Evolutionary conservation across 2,329 filamentous ascomycete genomes (phyloP).

Genomic region (Xylaria polymorpha): DNA sequence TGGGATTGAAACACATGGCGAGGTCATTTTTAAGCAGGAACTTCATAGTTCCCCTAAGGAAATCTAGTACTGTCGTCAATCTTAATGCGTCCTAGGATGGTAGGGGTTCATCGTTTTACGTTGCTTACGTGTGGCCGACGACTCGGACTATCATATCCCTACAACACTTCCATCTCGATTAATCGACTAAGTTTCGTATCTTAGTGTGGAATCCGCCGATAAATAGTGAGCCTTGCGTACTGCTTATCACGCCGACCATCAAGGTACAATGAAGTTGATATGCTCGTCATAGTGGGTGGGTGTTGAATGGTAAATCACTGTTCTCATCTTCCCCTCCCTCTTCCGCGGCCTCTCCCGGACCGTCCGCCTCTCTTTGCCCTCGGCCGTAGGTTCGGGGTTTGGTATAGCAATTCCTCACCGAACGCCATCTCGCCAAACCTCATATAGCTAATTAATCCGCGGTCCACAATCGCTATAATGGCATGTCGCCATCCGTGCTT

Average conservation of each 20-base stretch:
- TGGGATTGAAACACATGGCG: neutral
- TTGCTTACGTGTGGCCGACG: neutral
- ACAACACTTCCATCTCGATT: neutral
- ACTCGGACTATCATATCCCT: neutral
- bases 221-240: too few relatives aligned
- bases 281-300: neutral
- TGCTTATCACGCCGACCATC: neutral
- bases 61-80: neutral
- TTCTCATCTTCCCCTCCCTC: constrained; percentile 37
- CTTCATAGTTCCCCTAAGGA: neutral
- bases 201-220: neutral
- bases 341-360: constrained; percentile 38
- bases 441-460: constrained; percentile 89
- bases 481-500: constrained; percentile 88
- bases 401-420: constrained; percentile 77
- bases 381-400: constrained; percentile 59
- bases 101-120: neutral
- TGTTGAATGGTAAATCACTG: neutral
- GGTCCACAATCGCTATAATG: constrained; percentile 87
- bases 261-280: neutral
- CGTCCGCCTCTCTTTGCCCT: constrained; percentile 44
- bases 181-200: neutral
- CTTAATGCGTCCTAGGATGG: neutral
- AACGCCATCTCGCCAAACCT: constrained; percentile 84
- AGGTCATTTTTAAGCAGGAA: neutral